Conservation (phyloP, 257 asterid genomes). For the Nicotiana paniculata region DNA sequence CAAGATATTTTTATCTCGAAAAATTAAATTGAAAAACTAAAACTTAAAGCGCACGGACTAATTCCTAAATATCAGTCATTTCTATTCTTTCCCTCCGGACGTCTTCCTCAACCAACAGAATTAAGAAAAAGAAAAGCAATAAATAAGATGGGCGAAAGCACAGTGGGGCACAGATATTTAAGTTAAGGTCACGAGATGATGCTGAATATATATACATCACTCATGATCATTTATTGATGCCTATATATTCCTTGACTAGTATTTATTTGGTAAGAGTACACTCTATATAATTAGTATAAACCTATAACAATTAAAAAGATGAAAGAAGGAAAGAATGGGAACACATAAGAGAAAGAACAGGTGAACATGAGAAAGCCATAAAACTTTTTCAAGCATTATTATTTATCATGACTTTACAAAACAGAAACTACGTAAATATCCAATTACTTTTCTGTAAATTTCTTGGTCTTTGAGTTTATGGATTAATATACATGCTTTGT, state of each 20-base stretch:
- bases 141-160: background rate
- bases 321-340: background rate
- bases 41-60: too few relatives aligned
- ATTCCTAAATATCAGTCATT: too few relatives aligned
- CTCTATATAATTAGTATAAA: background rate
- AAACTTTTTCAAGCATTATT: background rate
- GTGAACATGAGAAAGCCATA: background rate
- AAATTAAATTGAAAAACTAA: too few relatives aligned
- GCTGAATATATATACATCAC: background rate
- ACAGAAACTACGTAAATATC: background rate
- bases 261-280: background rate
- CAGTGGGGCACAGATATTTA: background rate
- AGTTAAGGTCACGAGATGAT: slow-evolving; percentile 2
- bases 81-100: background rate
- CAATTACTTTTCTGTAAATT: background rate
- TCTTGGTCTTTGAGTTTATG: background rate
- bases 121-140: background rate
- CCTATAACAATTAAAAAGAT: background rate
- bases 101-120: background rate
- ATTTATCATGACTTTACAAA: background rate
- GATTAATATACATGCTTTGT: too few relatives aligned
- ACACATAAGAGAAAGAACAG: background rate
- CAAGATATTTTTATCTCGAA: too few relatives aligned
- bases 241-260: background rate
- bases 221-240: background rate